Conservation (phyloP, 1,284 basidiomycete genomes). For the Ustilago bromivora region DNA sequence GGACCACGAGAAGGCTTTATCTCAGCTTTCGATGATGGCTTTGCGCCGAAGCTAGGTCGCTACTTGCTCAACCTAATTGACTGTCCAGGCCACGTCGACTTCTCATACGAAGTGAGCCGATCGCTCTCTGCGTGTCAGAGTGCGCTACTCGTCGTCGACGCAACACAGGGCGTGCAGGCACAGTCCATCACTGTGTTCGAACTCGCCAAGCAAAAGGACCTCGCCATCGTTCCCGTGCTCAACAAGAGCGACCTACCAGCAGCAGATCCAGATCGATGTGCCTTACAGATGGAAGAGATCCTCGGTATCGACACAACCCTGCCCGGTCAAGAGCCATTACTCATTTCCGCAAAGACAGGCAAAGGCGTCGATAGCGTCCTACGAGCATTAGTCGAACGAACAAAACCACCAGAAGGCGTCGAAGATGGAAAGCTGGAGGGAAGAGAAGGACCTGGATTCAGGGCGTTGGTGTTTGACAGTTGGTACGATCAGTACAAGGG, state of each 20-base stretch:
- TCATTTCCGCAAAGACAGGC: constrained; percentile 88
- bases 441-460: constrained; percentile 67
- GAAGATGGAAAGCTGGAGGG: constrained; percentile 48
- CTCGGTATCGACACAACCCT: constrained; percentile 74
- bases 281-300: constrained; percentile 57
- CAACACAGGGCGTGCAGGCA: constrained; percentile 96
- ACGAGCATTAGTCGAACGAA: constrained; percentile 80
- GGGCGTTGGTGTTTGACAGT: constrained; percentile 88
- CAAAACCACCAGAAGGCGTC: constrained; percentile 69
- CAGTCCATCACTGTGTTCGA: constrained; percentile 97
- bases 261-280: constrained; percentile 50
- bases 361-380: constrained; percentile 82
- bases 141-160: constrained; percentile 89
- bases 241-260: constrained; percentile 80
- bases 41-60: constrained; percentile 32
- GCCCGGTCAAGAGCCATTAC: constrained; percentile 53
- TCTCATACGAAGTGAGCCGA: constrained; percentile 85
- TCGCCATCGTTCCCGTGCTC: constrained; percentile 89
- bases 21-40: constrained; percentile 49
- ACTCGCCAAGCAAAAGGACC: constrained; percentile 78
- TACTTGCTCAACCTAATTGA: constrained; percentile 94
- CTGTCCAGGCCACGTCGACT: constrained; percentile 77
- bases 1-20: constrained; percentile 32
- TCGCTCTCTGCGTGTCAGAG: constrained; percentile 94
- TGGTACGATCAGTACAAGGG: constrained; percentile 97